Evolutionary conservation across 345 rosid genomes (phyloP).

Genomic region (Diplotaxis tenuifolia): DNA sequence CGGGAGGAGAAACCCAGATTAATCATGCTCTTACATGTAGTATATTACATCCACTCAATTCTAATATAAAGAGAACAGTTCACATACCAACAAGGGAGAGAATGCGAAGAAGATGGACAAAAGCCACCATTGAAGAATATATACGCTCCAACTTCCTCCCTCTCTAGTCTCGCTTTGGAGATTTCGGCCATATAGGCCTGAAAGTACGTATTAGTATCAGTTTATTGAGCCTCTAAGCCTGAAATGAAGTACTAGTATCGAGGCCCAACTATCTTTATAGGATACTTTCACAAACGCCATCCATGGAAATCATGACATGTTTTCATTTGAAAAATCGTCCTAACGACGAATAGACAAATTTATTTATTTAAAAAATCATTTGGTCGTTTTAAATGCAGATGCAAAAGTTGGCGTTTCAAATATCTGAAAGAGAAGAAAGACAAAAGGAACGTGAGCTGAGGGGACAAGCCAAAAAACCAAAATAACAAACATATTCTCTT

Average conservation of each 20-base stretch:
- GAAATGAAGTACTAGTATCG: background rate
- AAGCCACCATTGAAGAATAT: constrained; percentile 6
- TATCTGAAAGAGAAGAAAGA: background rate
- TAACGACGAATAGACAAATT: background rate
- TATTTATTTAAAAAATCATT: background rate
- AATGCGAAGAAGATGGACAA: constrained; percentile 9
- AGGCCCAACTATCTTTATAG: constrained; percentile 10
- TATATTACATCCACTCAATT: constrained; percentile 30
- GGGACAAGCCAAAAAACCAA: background rate
- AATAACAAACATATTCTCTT: background rate
- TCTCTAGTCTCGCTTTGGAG: constrained; percentile 11
- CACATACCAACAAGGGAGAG: constrained; percentile 19
- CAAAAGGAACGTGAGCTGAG: background rate
- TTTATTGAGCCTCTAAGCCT: background rate
- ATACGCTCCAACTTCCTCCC: constrained; percentile 1
- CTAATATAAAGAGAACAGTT: constrained; percentile 33
- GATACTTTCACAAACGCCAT: background rate
- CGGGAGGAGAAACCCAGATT: no score
- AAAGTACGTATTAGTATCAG: background rate
- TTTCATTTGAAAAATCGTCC: background rate
- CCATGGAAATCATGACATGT: background rate
- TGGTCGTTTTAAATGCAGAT: background rate
- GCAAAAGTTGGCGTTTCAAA: background rate
- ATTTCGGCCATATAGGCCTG: background rate
- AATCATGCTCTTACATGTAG: no score